phyloP scores from a whole-genome alignment of 2,329 filamentous ascomycete genomes.

The Diatrype stigma region DNA sequence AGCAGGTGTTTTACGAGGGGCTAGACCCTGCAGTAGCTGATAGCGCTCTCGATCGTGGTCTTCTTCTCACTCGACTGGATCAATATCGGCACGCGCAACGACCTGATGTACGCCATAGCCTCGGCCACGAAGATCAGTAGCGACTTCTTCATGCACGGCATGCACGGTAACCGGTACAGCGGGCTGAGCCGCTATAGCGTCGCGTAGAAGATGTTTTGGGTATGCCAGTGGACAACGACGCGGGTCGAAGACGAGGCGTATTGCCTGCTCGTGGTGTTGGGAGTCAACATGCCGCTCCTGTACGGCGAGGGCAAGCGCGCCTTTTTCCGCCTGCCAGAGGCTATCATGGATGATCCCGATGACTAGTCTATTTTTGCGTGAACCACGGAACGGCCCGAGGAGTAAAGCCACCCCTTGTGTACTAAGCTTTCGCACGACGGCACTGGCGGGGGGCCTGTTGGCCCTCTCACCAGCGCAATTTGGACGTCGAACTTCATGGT shows the following conservation, averaged over 20 bases:
- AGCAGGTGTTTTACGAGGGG: background rate
- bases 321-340: slow-evolving; percentile 18
- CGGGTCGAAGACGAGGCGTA: slow-evolving; percentile 20
- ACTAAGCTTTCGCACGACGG: too few species aligned
- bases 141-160: background rate
- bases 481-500: too few species aligned
- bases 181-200: slow-evolving; percentile 2
- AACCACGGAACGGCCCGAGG: background rate
- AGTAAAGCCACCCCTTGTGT: too few species aligned
- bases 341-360: slow-evolving; percentile 16
- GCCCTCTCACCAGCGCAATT: too few species aligned
- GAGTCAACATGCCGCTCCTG: slow-evolving; percentile 20
- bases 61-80: background rate
- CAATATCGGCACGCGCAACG: background rate
- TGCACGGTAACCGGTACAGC: too few species aligned
- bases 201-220: slow-evolving; percentile 23
- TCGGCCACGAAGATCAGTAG: background rate
- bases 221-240: slow-evolving; percentile 12
- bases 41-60: background rate
- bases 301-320: slow-evolving; percentile 21
- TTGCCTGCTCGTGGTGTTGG: slow-evolving; percentile 22
- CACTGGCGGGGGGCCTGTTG: too few species aligned
- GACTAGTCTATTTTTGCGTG: slow-evolving; percentile 26
- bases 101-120: background rate
- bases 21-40: background rate